Evolutionary conservation across 495 filamentous ascomycete genomes (phyloP), one percentile per base, ranked within the genome.

Genomic region (Neurospora pannonica): DNA sequence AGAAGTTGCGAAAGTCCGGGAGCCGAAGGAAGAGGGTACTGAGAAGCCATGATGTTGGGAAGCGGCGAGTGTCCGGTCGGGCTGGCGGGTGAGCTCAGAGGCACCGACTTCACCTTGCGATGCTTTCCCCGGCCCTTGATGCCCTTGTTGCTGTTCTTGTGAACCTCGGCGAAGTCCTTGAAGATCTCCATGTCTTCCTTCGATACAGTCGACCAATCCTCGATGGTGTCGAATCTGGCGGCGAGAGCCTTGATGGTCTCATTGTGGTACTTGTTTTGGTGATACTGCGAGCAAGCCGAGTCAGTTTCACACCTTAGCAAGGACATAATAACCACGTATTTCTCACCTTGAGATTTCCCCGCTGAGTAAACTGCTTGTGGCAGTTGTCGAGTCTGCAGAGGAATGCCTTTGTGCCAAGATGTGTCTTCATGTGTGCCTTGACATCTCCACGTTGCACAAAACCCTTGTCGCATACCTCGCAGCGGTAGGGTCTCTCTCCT

Each of bases 121-220:
- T 96, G 91, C 81, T 95, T 95, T 24, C 95, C 95, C 15, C 95
- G 91, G 8, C 95, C 95, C 82, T 98, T 98, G 85, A 98, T 97
- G 2, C 95, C 95, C 82, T 97, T 97, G 86, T 98, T 98, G 82
- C 92, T 94, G 81, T 97, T 95, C 85, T 97, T 97, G 87, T 97
- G 97, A 24, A 97, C 83, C 2, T 87, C 87, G 3, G 91, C 89
- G 76, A 98, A 97, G 80, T 97, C 97, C 78, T 93, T 88, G 87
- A 92, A 94, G 39, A 98, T 83, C 73, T 93, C 92, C 74, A 89
- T 90, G 76, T 98, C 95, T 43, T 89, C 85, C 2, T 86, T 81
- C 5, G 87, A 86, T 72, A 95, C 89, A 7, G 86, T 83, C 39
- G 91, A 88, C 6, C 86, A 87, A 69, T 92, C 88, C 13, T 83